A percentile compares a stretch with the other conserved stretches of the same genome.
These are phyloP conservation scores for Penicillium concentricum DNA, from an alignment of 2,329 filamentous ascomycete genomes.

Conservation along the genomic window DNA sequence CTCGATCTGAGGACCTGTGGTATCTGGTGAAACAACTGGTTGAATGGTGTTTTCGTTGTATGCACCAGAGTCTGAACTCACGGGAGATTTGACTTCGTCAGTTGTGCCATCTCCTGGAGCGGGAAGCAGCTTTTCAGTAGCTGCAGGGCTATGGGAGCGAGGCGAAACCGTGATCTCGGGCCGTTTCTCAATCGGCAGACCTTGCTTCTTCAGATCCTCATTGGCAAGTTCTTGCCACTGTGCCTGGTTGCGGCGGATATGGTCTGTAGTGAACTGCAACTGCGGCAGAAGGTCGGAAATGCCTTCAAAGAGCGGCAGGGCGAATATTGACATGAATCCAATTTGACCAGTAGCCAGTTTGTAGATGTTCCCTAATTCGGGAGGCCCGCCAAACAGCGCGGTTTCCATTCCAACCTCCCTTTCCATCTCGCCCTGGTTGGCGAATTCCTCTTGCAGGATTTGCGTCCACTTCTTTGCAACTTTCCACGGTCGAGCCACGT, in stretches of 20 bases:
- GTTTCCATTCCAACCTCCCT: conserved; percentile 81
- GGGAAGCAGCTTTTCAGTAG: conserved; percentile 6
- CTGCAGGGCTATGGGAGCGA: conserved; percentile 35
- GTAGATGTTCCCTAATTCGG: conserved; percentile 77
- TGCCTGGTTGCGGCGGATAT: conserved; percentile 73
- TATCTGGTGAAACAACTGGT: conserved; percentile 37
- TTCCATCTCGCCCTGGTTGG: conserved; percentile 90
- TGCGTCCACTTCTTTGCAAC: conserved; percentile 86
- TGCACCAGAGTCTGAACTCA: conserved; percentile 12
- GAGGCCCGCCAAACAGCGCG: conserved; percentile 74
- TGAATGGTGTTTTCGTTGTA: conserved; percentile 36
- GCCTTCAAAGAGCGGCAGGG: conserved; percentile 84
- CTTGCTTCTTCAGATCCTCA: conserved; percentile 29
- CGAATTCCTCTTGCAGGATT: conserved; percentile 93
- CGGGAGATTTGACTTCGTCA: conserved; percentile 20
- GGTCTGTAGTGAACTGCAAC: conserved; percentile 79
- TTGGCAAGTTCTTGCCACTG: conserved; percentile 57
- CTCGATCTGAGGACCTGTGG: conserved; percentile 35
- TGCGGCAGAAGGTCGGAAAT: conserved; percentile 82
- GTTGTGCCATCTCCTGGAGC: conserved; percentile 5
- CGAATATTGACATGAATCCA: conserved; percentile 95
- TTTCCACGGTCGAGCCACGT: conserved; percentile 83
- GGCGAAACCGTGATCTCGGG: conserved; percentile 31
- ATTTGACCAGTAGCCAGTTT: conserved; percentile 86
- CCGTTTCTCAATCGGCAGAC: conserved; percentile 21